These are phyloP conservation scores for Pythium utonaiense DNA, from an alignment of 352 stramenopile genomes.

Conservation along the genomic window DNA sequence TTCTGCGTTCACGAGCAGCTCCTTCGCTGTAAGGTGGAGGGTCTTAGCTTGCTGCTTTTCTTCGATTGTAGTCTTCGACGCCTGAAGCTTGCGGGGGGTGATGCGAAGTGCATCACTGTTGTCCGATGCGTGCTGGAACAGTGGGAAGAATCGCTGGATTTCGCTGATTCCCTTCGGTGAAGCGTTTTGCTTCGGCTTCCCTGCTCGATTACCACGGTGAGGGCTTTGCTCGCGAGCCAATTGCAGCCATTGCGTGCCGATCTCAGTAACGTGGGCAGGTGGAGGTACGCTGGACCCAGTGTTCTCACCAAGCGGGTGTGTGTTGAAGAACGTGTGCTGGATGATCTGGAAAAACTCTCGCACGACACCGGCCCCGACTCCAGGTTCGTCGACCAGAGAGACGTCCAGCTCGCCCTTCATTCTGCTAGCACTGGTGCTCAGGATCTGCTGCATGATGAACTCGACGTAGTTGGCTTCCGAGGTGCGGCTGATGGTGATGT, in stretches of 20 bases:
- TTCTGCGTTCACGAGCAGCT: constrained; percentile 36
- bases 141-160: constrained; percentile 42
- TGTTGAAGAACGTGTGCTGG: constrained; percentile 54
- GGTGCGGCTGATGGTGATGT: constrained; percentile 56
- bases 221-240: constrained; percentile 38
- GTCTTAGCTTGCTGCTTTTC: constrained; percentile 29
- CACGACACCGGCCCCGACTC: constrained; percentile 55
- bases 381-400: constrained; percentile 63
- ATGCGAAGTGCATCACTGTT: constrained; percentile 37
- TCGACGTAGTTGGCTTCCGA: constrained; percentile 63
- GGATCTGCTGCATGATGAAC: constrained; percentile 66
- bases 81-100: constrained; percentile 21
- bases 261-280: constrained; percentile 44
- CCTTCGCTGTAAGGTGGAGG: constrained; percentile 31
- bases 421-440: constrained; percentile 40
- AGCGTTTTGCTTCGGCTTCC: neutral
- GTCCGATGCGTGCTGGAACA: constrained; percentile 45
- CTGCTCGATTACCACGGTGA: constrained; percentile 2
- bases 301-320: constrained; percentile 14
- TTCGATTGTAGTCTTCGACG: constrained; percentile 33
- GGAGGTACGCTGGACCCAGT: constrained; percentile 3
- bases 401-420: constrained; percentile 64
- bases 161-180: constrained; percentile 15
- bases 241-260: constrained; percentile 60
- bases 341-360: constrained; percentile 79